Conservation (phyloP, 2,329 filamentous ascomycete genomes). For the Ascocoryne sarcoides region DNA sequence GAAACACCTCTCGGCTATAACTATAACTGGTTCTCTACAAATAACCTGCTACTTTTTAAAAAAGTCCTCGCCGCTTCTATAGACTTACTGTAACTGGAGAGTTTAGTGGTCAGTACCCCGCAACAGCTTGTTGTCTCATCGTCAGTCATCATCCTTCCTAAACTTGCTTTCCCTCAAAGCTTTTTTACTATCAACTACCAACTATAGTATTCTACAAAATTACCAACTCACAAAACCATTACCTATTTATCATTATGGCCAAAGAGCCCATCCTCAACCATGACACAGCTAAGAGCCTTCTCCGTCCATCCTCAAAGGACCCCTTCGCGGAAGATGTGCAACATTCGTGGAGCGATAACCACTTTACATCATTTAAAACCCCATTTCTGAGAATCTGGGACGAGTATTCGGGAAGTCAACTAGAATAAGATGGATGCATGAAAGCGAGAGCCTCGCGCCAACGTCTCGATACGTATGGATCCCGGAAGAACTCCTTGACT, state of each 20-base stretch:
- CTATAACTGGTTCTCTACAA: no score
- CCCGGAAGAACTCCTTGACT: slow-evolving; percentile 12
- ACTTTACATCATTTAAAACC: neutral
- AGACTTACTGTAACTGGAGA: no score
- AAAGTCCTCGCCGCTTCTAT: no score
- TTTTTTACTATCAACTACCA: no score
- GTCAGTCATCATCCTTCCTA: no score
- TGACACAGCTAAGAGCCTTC: neutral
- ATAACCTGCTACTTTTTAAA: no score
- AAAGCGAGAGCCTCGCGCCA: slow-evolving; percentile 8
- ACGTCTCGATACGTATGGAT: slow-evolving; percentile 8
- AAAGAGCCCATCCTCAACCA: neutral
- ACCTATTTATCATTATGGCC: neutral
- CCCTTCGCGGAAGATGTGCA: neutral
- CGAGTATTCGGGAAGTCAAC: neutral
- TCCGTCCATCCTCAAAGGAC: neutral
- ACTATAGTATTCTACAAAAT: no score
- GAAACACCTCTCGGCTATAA: no score
- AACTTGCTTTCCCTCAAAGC: no score
- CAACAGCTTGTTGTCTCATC: no score
- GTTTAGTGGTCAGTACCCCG: no score
- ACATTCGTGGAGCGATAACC: neutral
- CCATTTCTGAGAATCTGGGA: slow-evolving; percentile 3
- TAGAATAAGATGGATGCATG: slow-evolving; percentile 2
- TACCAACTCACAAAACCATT: no score